Evolutionary conservation across 179 eudicot species (phyloP).

Genomic region (Beta macrorhiza): DNA sequence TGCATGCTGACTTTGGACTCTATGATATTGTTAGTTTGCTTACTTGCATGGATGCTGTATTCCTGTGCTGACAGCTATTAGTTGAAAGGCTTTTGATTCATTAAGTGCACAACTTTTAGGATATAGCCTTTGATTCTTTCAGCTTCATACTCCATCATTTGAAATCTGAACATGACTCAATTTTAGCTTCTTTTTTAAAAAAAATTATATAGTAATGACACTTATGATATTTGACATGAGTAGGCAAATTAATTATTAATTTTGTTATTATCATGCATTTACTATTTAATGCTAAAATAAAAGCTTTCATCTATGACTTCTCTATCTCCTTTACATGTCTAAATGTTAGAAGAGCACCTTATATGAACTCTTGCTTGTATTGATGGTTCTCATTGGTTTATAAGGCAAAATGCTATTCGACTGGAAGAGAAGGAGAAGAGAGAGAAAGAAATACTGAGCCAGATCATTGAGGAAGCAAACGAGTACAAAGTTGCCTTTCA

Average conservation of each 20-base stretch:
- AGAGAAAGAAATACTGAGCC: constrained; percentile 51
- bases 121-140: not conserved
- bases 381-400: constrained; percentile 3
- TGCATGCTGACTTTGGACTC: not conserved
- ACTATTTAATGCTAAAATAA: not conserved
- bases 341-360: constrained; percentile 2
- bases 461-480: constrained; percentile 56
- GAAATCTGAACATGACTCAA: too few relatives aligned
- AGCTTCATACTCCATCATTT: too few relatives aligned
- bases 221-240: not conserved
- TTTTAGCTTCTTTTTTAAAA: too few relatives aligned
- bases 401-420: constrained; percentile 54
- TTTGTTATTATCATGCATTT: not conserved
- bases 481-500: constrained; percentile 49
- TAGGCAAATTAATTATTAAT: not conserved
- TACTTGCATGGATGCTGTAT: not conserved
- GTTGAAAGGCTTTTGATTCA: not conserved
- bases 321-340: not conserved
- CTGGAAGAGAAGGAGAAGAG: constrained; percentile 63
- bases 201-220: not conserved
- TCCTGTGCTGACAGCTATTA: not conserved
- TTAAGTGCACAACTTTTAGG: not conserved
- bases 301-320: not conserved
- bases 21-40: not conserved
- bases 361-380: not conserved